A percentile compares a stretch with the other conserved stretches of the same genome.
Conservation (phyloP, 305 asterid species). For the Fraxinus albicans region DNA sequence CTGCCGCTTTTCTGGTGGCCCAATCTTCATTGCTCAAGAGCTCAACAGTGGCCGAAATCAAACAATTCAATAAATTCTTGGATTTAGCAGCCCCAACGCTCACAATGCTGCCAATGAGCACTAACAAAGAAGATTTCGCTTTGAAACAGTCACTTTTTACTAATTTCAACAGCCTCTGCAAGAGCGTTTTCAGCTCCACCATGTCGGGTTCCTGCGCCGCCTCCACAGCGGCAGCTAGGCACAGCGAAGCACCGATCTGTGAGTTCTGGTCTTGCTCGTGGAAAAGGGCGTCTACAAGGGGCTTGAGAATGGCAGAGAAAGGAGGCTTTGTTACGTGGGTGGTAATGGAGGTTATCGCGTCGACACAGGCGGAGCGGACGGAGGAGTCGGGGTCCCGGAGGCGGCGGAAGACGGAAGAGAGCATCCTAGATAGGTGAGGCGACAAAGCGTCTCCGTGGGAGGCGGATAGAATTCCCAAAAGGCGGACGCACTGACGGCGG, state of each 20-base stretch:
- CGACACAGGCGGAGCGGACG: constrained; percentile 75
- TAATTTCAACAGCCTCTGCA: constrained; percentile 63
- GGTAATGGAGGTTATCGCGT: constrained; percentile 61
- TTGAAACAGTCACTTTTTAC: constrained; percentile 58
- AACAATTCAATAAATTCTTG: constrained; percentile 32
- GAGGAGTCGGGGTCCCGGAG: constrained; percentile 79
- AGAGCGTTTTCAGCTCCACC: constrained; percentile 53
- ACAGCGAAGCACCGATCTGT: constrained; percentile 78
- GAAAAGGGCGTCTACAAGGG: constrained; percentile 59
- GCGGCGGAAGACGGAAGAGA: constrained; percentile 73
- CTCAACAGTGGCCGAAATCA: constrained; percentile 50
- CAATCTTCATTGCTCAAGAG: constrained; percentile 72
- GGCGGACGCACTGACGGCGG: constrained; percentile 81
- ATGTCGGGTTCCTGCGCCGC: constrained; percentile 66
- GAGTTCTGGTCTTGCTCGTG: constrained; percentile 76
- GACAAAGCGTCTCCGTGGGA: constrained; percentile 76
- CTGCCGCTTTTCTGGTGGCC: constrained; percentile 83
- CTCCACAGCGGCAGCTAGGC: constrained; percentile 75
- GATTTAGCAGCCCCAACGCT: constrained; percentile 53
- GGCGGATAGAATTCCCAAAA: constrained; percentile 56
- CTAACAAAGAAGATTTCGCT: constrained; percentile 62
- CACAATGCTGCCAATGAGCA: constrained; percentile 52
- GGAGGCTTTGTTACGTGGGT: constrained; percentile 61
- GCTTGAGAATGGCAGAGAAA: constrained; percentile 53
- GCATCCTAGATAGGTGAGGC: constrained; percentile 64